Conservation (phyloP, 768 basidiomycete species). For the Epithele typhae region DNA sequence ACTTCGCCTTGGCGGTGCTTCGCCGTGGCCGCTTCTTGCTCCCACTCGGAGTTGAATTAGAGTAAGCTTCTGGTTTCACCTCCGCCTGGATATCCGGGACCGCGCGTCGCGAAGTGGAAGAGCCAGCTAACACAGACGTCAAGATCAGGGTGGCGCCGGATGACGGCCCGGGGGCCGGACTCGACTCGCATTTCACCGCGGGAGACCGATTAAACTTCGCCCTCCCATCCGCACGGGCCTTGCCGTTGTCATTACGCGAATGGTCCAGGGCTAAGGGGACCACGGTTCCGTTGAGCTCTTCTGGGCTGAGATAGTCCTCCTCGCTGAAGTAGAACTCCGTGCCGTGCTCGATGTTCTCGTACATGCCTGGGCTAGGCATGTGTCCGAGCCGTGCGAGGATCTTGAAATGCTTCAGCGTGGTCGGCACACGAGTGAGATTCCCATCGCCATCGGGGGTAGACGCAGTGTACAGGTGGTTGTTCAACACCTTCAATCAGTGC, state of each 20-base stretch:
- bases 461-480: conserved; percentile 41
- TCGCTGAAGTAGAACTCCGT: conserved; percentile 69
- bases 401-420: conserved; percentile 75
- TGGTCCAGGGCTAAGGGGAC: not conserved
- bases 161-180: conserved; percentile 26
- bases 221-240: conserved; percentile 17
- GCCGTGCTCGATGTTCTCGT: conserved; percentile 58
- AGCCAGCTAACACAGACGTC: no score
- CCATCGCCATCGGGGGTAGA: conserved; percentile 8
- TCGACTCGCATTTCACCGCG: conserved; percentile 28
- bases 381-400: conserved; percentile 65
- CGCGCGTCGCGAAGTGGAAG: not conserved
- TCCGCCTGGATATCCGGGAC: not conserved
- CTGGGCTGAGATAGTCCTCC: conserved; percentile 55
- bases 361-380: conserved; percentile 39
- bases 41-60: not conserved
- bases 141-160: conserved; percentile 4
- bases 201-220: not conserved
- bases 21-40: conserved; percentile 57
- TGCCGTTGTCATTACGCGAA: not conserved
- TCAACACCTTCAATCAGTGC: conserved; percentile 45
- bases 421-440: conserved; percentile 44
- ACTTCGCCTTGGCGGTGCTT: conserved; percentile 48
- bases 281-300: conserved; percentile 18
- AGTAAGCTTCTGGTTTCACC: no score